Conservation (phyloP, 345 rosid genomes). For the Carallia pectinifolia region DNA sequence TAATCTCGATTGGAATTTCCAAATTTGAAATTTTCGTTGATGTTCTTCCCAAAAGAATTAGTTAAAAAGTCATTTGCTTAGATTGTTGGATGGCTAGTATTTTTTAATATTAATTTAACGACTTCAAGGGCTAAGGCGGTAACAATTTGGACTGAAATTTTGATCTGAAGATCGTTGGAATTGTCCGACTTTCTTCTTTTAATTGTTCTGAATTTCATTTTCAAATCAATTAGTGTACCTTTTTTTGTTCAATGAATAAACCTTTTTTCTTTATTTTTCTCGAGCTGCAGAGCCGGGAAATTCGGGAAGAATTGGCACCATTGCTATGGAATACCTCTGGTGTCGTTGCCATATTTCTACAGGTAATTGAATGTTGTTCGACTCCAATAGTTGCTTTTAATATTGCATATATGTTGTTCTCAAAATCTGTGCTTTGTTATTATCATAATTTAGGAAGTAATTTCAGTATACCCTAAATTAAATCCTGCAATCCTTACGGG, state of each 20-base stretch:
- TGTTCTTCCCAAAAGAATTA: too few species aligned
- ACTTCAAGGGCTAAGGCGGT: background rate
- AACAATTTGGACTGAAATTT: background rate
- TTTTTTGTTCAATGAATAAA: background rate
- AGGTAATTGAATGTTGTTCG: conserved; percentile 28
- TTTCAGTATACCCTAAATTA: conserved; percentile 31
- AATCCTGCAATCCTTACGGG: conserved; percentile 28
- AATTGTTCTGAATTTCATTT: background rate
- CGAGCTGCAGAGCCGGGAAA: conserved; percentile 30
- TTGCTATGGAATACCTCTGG: conserved; percentile 57
- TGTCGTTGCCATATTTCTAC: conserved; percentile 34
- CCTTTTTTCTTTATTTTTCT: background rate
- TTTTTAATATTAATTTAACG: too few species aligned
- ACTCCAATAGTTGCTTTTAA: conserved; percentile 1
- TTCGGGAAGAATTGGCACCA: conserved; percentile 40
- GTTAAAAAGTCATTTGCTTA: too few species aligned
- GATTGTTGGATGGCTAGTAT: too few species aligned
- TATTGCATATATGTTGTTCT: background rate
- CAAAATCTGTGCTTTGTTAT: too few species aligned
- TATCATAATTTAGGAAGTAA: conserved; percentile 44
- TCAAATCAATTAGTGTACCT: background rate
- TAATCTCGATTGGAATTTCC: too few species aligned
- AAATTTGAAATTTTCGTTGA: too few species aligned
- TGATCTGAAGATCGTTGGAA: background rate
- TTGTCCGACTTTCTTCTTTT: background rate